phyloP scores from a whole-genome alignment of 495 filamentous ascomycete genomes.

The Chaetomium cochliodes region DNA sequence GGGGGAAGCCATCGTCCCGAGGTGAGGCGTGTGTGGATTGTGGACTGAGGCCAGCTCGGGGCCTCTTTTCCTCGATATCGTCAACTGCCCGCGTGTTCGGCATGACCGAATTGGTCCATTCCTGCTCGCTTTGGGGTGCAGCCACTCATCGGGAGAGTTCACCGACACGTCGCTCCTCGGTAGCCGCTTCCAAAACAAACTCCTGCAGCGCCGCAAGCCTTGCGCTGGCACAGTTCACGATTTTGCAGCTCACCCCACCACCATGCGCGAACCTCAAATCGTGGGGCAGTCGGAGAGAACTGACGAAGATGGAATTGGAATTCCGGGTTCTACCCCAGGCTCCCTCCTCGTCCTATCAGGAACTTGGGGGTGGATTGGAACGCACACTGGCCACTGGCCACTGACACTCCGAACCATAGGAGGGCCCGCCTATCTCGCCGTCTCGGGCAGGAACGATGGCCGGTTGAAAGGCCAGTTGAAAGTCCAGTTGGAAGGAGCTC shows the following conservation, averaged over 20 bases:
- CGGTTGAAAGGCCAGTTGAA: not conserved
- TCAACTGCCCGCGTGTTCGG: not conserved
- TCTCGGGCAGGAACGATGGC: constrained; percentile 15
- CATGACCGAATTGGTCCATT: not conserved
- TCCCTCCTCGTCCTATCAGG: constrained; percentile 4
- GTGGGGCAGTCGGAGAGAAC: not conserved
- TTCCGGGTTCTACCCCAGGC: not conserved
- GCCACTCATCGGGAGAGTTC: constrained; percentile 12
- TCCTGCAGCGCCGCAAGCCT: not conserved
- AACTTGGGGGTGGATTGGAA: not conserved
- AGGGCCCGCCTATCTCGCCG: not conserved
- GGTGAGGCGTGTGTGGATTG: too few relatives aligned
- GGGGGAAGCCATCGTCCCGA: too few relatives aligned
- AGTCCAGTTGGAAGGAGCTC: not conserved
- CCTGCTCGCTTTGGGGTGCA: not conserved
- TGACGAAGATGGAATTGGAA: not conserved
- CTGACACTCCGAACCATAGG: not conserved
- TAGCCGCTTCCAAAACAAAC: constrained; percentile 9
- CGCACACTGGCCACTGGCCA: too few relatives aligned
- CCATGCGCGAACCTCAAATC: not conserved
- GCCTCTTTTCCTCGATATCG: not conserved
- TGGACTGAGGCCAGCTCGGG: too few relatives aligned
- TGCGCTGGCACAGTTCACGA: not conserved
- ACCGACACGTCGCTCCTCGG: constrained; percentile 13
- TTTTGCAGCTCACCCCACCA: not conserved